Evolutionary conservation across 2,329 filamentous ascomycete species (phyloP), one percentile per base, ranked within the genome.

Genomic region (Epichloe typhina): DNA sequence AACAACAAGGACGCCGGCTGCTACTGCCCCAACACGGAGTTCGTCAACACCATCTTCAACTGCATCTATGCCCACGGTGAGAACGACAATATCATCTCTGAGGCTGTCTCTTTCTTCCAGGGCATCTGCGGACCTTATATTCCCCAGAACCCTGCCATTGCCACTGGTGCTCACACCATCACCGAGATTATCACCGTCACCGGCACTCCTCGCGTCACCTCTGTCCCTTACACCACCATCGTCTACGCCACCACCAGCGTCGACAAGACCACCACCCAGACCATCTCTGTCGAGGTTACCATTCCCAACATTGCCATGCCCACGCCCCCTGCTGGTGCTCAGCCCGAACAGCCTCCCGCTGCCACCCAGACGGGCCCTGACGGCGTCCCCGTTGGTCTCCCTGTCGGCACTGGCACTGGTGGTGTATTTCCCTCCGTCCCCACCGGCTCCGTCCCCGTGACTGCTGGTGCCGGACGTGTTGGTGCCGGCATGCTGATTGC

Each of bases 71-170:
- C 89, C 52, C 84, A 89, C 76, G 85, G 83, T 56, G 75, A 76
- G 53, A 76, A 76, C 53, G 76, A 83, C 54, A 72, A 77, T 44
- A 77, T 86, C 63, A 75, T 91, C 59, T 74, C 80, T 50, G 70
- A 81, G 59, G 87, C 88, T 54, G 76, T 93, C 53, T 77, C 79
- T 61, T 95, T 87, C 80, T 84, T 96, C 75, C 84, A 90, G 68
- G 90, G 90, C 66, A 87, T 97, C 70, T 97, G 91, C 72, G 88
- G 86, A 52, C 71, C 77, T 49, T 83, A 84, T 68, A 77, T 88
- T 37, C 73, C 77, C 15, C 60, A 77, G 64, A 95, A 96, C 78
- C 88, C 90, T n/a, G 86, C 76, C 56, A 86, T 97, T 61, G 79
- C 88, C 62, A 94, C 86, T 47, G 82, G 79, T 55, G 81, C 88